Base-by-base conservation (phyloP, 2,329 filamentous ascomycete species). In the Colletotrichum sp. region DNA sequence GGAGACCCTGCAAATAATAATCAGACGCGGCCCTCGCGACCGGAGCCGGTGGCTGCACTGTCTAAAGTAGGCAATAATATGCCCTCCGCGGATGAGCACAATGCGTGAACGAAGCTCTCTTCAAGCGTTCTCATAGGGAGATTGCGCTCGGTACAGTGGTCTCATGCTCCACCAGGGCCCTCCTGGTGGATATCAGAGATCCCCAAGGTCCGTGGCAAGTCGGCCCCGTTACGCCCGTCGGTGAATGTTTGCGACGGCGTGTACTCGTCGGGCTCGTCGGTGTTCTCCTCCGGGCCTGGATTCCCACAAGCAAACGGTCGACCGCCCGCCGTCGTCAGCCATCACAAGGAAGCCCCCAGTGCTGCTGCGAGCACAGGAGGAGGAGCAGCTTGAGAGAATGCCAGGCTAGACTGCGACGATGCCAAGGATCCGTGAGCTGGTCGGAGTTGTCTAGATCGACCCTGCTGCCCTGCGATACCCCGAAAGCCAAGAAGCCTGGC, bases 161-260 rank as follows among this genome's bases (percentile, higher is more conserved):
- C 52, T 69, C 15, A 43, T 74, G 65, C 56, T 74, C 70, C 74
- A 76, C 70, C 48, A 36, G 15, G 43, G 58, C 28, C 52, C 36
- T 39, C 74, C 70, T 56, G 36, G 64, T 69, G 56, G 39, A 55
- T 68, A 68, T 28, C 64, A 76, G 18, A 76, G 64, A 60, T 66
- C 36, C 72, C 64, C 70, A 64, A 73, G 70, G 64, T 52, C 61
- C 55, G 69, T 75, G 69, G 69, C 62, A 62, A 72, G 27, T 22
- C 39, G 70, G 70, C 65, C 70, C 48, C 74, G 28, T 76, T 32
- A 60, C 70, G 65, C 74, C 43, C 65, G 64, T 76, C 74, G 70
- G 74, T 67, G 56, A 76, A 73, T 68, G 32, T 65, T 36, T 69
- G 70, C 70, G 70, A 73, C 66, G 56, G 64, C 70, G 48, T 68